Evolutionary conservation across 371 early-diverging fungal genomes (phyloP), one percentile per base, ranked within the genome.

Genomic region (Synchytrium microbalum): DNA sequence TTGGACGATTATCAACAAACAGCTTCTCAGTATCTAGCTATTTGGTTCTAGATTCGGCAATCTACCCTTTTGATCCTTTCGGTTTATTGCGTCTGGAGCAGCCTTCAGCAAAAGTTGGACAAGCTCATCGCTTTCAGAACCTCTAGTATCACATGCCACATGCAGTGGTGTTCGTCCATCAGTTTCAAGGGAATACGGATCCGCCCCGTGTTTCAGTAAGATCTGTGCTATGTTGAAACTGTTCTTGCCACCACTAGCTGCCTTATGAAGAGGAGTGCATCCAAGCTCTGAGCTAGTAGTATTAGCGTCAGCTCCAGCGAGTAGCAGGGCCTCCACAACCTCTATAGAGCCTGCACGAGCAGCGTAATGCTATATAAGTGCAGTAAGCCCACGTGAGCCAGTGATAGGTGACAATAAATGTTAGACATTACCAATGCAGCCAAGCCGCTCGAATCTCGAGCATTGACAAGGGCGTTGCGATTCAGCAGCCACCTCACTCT

Each of bases 281-380:
- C 19, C 46, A 10, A 38, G 46, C 57, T 56, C 57, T 25, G 57
- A 27, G 5, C 10, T 10, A 5, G 26, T 56, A 29, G 5, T 56
- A n/a, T 56, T 56, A 5, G n/a, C 57, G n/a, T n/a, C n/a, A 16
- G 30, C 57, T 5, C 57, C 57, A 56, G 57, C 26, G 10, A 56
- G 57, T 27, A 56, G 5, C 57, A 56, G 30, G 5, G 26, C 26
- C 10, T 56, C 57, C 5, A 25, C 16, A n/a, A 56, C 57, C 10
- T 56, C 30, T 16, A 56, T 16, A 56, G 26, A 29, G 30, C 57
- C 57, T 5, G 57, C n/a, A 10, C 57, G 5, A 56, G 27, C 30
- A 10, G 57, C 57, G n/a, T 56, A 56, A n/a, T 56, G 57, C 57
- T 56, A 16, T 5, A 38, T 38, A 19, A 5, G 19, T 38, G n/a